A percentile compares a stretch with the other conserved stretches of the same genome.
Evolutionary conservation across 768 basidiomycete genomes (phyloP).

Genomic region (Lentinula boryana): DNA sequence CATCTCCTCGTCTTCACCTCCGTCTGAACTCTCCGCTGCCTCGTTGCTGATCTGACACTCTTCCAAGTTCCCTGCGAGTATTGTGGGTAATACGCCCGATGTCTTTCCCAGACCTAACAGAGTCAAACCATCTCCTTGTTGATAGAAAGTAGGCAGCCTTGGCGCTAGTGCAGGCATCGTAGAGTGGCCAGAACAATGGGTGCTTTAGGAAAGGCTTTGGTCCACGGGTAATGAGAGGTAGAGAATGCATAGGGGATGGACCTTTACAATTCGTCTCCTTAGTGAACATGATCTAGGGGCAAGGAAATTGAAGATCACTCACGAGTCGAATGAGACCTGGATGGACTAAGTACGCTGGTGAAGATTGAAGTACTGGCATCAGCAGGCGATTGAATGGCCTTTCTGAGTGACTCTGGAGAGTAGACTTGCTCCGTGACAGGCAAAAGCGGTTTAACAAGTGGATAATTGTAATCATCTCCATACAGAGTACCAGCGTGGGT

Average conservation of each 20-base stretch:
- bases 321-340: constrained; percentile 39
- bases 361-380: constrained; percentile 14
- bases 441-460: constrained; percentile 47
- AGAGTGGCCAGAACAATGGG: constrained; percentile 42
- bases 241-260: constrained; percentile 43
- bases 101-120: constrained; percentile 21
- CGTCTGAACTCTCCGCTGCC: constrained; percentile 20
- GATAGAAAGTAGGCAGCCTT: constrained; percentile 49
- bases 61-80: constrained; percentile 29
- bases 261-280: constrained; percentile 22
- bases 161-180: constrained; percentile 31
- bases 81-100: constrained; percentile 29
- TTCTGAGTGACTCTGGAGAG: constrained; percentile 33
- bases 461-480: constrained; percentile 33
- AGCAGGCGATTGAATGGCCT: constrained; percentile 25
- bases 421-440: constrained; percentile 66
- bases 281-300: background rate
- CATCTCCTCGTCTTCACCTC: constrained; percentile 19
- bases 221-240: constrained; percentile 64
- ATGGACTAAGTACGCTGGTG: constrained; percentile 23
- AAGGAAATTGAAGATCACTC: constrained; percentile 18
- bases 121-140: constrained; percentile 19
- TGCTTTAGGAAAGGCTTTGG: constrained; percentile 58
- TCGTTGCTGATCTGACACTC: constrained; percentile 26
- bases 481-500: constrained; percentile 32